phyloP scores from a whole-genome alignment of 805 yeast species.

The Wickerhamiella galacta region DNA sequence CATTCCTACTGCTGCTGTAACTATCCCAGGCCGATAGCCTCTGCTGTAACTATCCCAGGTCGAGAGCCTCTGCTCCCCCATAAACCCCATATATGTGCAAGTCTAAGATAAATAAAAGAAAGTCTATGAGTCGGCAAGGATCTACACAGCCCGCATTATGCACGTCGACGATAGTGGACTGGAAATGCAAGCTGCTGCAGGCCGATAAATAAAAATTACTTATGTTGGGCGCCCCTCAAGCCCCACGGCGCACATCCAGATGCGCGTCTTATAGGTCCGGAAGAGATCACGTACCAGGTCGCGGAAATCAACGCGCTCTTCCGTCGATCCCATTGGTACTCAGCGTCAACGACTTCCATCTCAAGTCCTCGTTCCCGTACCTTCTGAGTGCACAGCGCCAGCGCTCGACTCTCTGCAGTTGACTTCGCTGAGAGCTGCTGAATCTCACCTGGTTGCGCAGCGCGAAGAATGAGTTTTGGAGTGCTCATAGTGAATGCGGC shows the following conservation, averaged over 20 bases:
- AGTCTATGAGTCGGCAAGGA: too few species aligned
- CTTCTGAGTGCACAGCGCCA: slow-evolving; percentile 43
- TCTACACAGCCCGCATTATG: too few species aligned
- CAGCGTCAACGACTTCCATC: slow-evolving; percentile 59
- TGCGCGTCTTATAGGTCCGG: slow-evolving; percentile 59
- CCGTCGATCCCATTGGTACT: slow-evolving; percentile 72
- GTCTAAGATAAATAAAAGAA: too few species aligned
- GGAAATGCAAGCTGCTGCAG: too few species aligned
- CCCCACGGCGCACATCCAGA: slow-evolving; percentile 75
- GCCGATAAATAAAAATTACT: too few species aligned
- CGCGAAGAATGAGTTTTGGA: slow-evolving; percentile 51
- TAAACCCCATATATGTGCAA: too few species aligned
- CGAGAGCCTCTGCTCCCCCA: too few species aligned
- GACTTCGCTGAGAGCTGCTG: slow-evolving; percentile 39
- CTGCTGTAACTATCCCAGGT: too few species aligned
- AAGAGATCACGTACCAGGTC: slow-evolving; percentile 62
- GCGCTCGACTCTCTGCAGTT: slow-evolving; percentile 56
- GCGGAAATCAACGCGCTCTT: slow-evolving; percentile 63
- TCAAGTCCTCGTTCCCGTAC: slow-evolving; percentile 31
- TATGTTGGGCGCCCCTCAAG: too few species aligned
- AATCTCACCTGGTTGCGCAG: slow-evolving; percentile 47
- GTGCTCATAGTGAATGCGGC: slow-evolving; percentile 35
- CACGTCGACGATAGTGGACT: too few species aligned
- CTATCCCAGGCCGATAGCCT: too few species aligned
- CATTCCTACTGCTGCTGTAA: too few species aligned